phyloP scores from a whole-genome alignment of 179 eudicot genomes.

The Sideroxylon spinosum region DNA sequence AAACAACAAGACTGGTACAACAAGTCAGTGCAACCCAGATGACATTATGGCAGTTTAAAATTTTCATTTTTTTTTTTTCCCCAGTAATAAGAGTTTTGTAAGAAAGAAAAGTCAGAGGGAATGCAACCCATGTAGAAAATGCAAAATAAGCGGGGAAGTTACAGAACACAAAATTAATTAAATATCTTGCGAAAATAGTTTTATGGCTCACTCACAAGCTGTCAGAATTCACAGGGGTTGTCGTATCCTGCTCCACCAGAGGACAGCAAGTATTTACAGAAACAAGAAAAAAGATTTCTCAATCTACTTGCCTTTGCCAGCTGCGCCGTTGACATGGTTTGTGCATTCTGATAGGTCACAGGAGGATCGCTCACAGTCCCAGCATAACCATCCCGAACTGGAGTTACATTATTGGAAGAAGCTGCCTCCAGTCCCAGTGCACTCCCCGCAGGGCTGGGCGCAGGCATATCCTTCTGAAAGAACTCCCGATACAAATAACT shows the following conservation, averaged over 20 bases:
- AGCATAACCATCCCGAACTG: constrained; percentile 32
- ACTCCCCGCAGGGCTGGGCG: constrained; percentile 39
- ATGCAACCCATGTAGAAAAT: background rate
- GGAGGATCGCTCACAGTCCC: constrained; percentile 42
- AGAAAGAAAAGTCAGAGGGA: background rate
- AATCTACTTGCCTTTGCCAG: constrained; percentile 49
- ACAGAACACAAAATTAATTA: background rate
- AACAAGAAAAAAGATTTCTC: background rate
- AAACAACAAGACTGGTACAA: background rate
- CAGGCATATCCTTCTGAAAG: constrained; percentile 50
- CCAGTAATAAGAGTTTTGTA: background rate
- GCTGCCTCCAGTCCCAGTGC: constrained; percentile 37
- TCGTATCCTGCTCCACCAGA: too few species aligned
- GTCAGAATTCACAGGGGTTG: background rate
- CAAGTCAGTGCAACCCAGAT: too few species aligned
- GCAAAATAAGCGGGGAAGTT: too few species aligned
- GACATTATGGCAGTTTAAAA: background rate
- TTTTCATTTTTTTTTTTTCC: too few species aligned
- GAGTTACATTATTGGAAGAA: constrained; percentile 34
- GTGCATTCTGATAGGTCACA: constrained; percentile 35
- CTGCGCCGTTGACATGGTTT: constrained; percentile 30
- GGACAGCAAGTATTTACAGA: background rate
- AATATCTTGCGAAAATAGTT: background rate
- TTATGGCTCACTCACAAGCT: background rate
- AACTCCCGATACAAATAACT: constrained; percentile 58